Percentiles rank a stretch among this genome's conserved stretches.
Evolutionary conservation across 768 basidiomycete genomes (phyloP).

Genomic region (Mycena maculata): DNA sequence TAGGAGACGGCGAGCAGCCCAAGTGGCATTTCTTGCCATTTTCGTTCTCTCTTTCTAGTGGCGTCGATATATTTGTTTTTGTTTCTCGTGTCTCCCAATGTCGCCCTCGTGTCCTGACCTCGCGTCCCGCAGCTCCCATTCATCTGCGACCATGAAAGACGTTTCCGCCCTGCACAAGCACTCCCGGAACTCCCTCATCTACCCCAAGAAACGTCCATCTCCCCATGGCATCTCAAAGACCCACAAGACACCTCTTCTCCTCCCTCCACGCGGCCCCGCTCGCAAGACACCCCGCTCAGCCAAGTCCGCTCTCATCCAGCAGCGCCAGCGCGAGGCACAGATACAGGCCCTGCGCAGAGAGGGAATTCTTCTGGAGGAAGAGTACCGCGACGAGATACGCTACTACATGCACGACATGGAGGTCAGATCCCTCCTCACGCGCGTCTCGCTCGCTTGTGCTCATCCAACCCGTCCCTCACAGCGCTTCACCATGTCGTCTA

Average conservation of each 20-base stretch:
- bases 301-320: constrained; percentile 68
- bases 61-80: constrained; percentile 35
- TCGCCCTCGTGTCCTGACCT: constrained; percentile 57
- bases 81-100: constrained; percentile 42
- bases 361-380: constrained; percentile 89
- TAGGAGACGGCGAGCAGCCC: too few relatives aligned
- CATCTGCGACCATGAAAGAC: constrained; percentile 79
- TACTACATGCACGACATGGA: constrained; percentile 99
- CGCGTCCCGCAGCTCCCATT: constrained; percentile 32
- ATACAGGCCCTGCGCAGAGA: constrained; percentile 76
- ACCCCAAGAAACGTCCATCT: constrained; percentile 89
- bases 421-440: constrained; percentile 64
- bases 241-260: constrained; percentile 66
- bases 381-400: constrained; percentile 93
- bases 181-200: constrained; percentile 72
- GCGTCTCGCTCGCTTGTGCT: constrained; percentile 31
- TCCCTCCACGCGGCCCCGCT: constrained; percentile 59
- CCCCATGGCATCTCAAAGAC: constrained; percentile 81
- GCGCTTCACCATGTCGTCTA: constrained; percentile 90
- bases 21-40: constrained; percentile 27
- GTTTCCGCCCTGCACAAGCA: constrained; percentile 69
- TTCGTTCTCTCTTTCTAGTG: constrained; percentile 34
- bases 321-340: constrained; percentile 77
- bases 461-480: constrained; percentile 48
- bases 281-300: constrained; percentile 76